These are phyloP conservation scores for Neurospora intermedia DNA, from an alignment of 495 filamentous ascomycete genomes.

Conservation along the genomic window DNA sequence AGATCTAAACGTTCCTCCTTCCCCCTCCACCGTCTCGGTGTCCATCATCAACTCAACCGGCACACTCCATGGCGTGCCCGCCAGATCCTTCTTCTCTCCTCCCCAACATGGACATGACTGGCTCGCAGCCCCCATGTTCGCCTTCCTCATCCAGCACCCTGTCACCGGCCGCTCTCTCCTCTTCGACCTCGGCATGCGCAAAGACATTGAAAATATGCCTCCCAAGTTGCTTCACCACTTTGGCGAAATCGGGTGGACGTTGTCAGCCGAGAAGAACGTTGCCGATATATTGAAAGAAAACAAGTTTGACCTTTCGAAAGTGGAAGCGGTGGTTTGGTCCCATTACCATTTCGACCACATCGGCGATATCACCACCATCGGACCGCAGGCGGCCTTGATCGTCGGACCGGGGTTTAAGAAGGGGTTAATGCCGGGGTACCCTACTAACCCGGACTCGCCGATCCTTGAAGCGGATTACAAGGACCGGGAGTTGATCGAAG, in stretches of 20 bases:
- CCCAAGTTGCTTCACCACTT: slow-evolving; percentile 23
- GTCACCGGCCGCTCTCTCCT: slow-evolving; percentile 33
- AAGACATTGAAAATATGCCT: slow-evolving; percentile 37
- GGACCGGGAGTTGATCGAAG: slow-evolving; percentile 30
- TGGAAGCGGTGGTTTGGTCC: slow-evolving; percentile 51
- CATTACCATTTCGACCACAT: slow-evolving; percentile 54
- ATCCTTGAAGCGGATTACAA: slow-evolving; percentile 37
- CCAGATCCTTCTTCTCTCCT: slow-evolving; percentile 29
- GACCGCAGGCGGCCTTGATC: slow-evolving; percentile 36
- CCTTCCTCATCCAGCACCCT: slow-evolving; percentile 46
- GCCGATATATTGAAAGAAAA: slow-evolving; percentile 38
- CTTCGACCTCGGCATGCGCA: slow-evolving; percentile 49
- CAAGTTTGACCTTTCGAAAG: slow-evolving; percentile 30
- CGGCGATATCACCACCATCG: slow-evolving; percentile 44
- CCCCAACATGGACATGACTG: slow-evolving; percentile 30
- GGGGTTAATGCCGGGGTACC: slow-evolving; percentile 38
- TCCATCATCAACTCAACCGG: slow-evolving; percentile 45
- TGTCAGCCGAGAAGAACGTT: slow-evolving; percentile 38
- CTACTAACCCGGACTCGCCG: slow-evolving; percentile 27
- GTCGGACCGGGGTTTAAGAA: slow-evolving; percentile 48
- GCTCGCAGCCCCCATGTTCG: slow-evolving; percentile 35
- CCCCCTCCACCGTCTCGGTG: slow-evolving; percentile 36
- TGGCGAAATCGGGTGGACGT: slow-evolving; percentile 3
- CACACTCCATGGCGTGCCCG: slow-evolving; percentile 23
- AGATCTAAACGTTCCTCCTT: slow-evolving; percentile 37